These are phyloP conservation scores for Microbotryum intermedium DNA, from an alignment of 1,284 basidiomycete species.

Conservation along the genomic window DNA sequence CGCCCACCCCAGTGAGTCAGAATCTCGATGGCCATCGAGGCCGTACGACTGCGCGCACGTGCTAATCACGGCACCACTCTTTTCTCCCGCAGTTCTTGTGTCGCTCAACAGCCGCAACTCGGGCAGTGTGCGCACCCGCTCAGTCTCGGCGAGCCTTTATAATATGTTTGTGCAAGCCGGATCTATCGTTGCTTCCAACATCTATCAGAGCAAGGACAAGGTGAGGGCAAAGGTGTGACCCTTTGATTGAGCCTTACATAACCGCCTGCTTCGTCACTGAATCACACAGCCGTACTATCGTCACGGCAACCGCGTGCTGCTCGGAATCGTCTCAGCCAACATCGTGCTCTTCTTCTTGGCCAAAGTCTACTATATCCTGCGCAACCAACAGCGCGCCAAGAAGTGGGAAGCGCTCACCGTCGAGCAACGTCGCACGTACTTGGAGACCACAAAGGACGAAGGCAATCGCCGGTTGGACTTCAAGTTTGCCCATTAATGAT, in stretches of 20 bases:
- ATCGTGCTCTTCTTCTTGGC: slow-evolving; percentile 15
- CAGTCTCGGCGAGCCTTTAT: slow-evolving; percentile 25
- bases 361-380: slow-evolving; percentile 26
- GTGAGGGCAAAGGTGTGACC: too few relatives aligned
- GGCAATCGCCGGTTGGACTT: slow-evolving; percentile 32
- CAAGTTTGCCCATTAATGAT: slow-evolving; percentile 26
- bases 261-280: too few relatives aligned
- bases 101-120: slow-evolving; percentile 17
- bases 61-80: neutral
- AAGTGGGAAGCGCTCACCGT: slow-evolving; percentile 30
- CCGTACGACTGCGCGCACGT: neutral
- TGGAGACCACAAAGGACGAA: slow-evolving; percentile 25
- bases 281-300: slow-evolving; percentile 6
- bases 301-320: slow-evolving; percentile 17
- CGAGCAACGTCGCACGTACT: slow-evolving; percentile 14
- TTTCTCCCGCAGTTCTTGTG: slow-evolving; percentile 8
- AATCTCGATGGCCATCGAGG: neutral
- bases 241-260: too few relatives aligned
- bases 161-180: slow-evolving; percentile 25
- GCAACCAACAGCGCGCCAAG: slow-evolving; percentile 23
- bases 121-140: slow-evolving; percentile 22
- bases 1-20: slow-evolving; percentile 12
- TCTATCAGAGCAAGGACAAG: slow-evolving; percentile 16
- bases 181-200: neutral
- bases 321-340: slow-evolving; percentile 24